A percentile compares a stretch with the other conserved stretches of the same genome.
These are phyloP conservation scores for Platanthera guangdongensis DNA, from an alignment of 106 monocot species.

Conservation along the genomic window DNA sequence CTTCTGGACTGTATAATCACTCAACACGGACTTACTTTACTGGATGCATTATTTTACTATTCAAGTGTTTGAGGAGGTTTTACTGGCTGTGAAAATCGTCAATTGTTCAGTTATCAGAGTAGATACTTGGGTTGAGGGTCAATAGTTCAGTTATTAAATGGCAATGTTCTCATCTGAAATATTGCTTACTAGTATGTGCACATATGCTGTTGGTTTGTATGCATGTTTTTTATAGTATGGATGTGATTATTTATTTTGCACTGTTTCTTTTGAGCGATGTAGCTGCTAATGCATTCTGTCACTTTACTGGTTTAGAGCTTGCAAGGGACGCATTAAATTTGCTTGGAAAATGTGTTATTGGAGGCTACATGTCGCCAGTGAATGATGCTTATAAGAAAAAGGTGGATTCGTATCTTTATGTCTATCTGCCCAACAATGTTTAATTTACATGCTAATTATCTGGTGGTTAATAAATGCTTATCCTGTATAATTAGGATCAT, in stretches of 20 bases:
- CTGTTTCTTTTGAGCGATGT: not conserved
- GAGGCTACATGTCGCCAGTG: constrained; percentile 84
- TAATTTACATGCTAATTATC: not conserved
- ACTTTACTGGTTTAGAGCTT: constrained; percentile 32
- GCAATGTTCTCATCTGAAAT: no score
- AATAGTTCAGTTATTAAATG: no score
- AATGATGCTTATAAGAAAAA: constrained; percentile 87
- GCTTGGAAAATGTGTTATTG: constrained; percentile 49
- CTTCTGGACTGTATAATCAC: not conserved
- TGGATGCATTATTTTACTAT: not conserved
- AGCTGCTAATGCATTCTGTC: not conserved
- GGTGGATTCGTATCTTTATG: constrained; percentile 13
- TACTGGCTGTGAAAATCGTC: not conserved
- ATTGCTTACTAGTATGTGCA: not conserved
- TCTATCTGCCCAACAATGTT: not conserved
- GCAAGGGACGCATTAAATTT: constrained; percentile 60
- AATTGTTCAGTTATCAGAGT: not conserved
- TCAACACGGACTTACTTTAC: not conserved
- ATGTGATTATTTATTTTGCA: not conserved
- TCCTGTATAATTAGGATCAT: not conserved
- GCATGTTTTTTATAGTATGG: not conserved
- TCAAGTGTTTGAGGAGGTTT: not conserved
- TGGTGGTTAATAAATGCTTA: not conserved
- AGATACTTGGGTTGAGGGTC: not conserved
- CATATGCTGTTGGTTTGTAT: not conserved